Evolutionary conservation across 306 rosid species (phyloP).

Genomic region (Elaeagnus macrophylla): DNA sequence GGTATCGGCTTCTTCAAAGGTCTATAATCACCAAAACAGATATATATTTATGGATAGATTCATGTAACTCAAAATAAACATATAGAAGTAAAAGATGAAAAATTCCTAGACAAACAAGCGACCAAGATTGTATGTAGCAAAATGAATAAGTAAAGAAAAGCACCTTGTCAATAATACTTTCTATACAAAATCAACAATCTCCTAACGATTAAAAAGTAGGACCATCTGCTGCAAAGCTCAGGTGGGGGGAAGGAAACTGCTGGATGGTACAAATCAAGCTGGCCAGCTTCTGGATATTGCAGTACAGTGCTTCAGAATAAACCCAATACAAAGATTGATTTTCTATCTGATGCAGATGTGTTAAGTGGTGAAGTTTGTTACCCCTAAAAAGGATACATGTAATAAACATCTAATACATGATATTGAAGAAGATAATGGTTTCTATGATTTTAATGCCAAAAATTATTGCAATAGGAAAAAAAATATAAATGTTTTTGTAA

Average conservation of each 20-base stretch:
- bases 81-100: neutral
- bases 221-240: too few relatives aligned
- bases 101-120: neutral
- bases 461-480: too few relatives aligned
- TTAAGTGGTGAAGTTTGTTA: too few relatives aligned
- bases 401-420: neutral
- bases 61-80: neutral
- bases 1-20: slow-evolving; percentile 87
- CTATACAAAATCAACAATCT: slow-evolving; percentile 27
- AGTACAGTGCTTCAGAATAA: too few relatives aligned
- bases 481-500: neutral
- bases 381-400: neutral
- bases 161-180: slow-evolving; percentile 70
- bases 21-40: slow-evolving; percentile 28
- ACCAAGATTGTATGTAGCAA: slow-evolving; percentile 9
- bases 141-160: slow-evolving; percentile 20
- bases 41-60: neutral
- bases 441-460: neutral
- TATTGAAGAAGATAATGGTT: too few relatives aligned
- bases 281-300: too few relatives aligned
- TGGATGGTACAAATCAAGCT: too few relatives aligned
- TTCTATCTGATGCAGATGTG: too few relatives aligned
- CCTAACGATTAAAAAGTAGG: too few relatives aligned
- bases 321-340: too few relatives aligned
- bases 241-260: too few relatives aligned